A percentile compares a stretch with the other conserved stretches of the same genome.
Conservation (phyloP, 208 protist species). For the Herpetomonas samuelpessoai region DNA sequence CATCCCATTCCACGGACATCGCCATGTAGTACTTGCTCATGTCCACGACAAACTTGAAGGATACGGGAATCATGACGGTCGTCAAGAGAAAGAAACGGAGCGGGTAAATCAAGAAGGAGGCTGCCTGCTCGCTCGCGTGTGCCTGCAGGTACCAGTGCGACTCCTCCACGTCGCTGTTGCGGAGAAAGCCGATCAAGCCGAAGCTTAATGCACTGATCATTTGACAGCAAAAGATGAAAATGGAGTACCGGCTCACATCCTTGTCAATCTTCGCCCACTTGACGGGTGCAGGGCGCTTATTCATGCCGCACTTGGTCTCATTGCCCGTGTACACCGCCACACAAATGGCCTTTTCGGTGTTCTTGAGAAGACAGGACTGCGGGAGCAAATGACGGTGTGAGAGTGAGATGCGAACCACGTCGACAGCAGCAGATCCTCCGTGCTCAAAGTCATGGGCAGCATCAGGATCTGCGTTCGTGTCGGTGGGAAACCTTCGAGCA, state of each 20-base stretch:
- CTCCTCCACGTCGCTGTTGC: conserved; percentile 40
- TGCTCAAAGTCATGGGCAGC: background rate
- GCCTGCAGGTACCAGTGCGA: conserved; percentile 69
- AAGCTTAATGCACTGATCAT: conserved; percentile 72
- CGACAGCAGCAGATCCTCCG: no score
- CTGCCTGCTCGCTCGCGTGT: conserved; percentile 21
- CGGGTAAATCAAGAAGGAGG: conserved; percentile 77
- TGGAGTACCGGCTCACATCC: conserved; percentile 78
- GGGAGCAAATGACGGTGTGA: conserved; percentile 76
- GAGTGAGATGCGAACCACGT: conserved; percentile 31
- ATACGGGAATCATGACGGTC: conserved; percentile 97
- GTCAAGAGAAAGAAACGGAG: conserved; percentile 94
- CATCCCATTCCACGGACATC: conserved; percentile 90
- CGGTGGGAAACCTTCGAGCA: background rate
- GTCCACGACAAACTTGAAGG: conserved; percentile 95
- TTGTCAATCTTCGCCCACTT: conserved; percentile 95
- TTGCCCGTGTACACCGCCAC: conserved; percentile 95
- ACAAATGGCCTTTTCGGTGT: conserved; percentile 74
- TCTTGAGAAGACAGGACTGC: conserved; percentile 87
- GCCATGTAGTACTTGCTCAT: conserved; percentile 95
- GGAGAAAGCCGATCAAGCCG: conserved; percentile 73
- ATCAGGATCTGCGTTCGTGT: no score
- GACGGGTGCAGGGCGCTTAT: conserved; percentile 78
- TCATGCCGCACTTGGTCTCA: conserved; percentile 94
- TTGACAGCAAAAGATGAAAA: conserved; percentile 90